Evolutionary conservation across 345 rosid species (phyloP), one percentile per base, ranked within the genome.

Genomic region (Odontarrhena argentea): DNA sequence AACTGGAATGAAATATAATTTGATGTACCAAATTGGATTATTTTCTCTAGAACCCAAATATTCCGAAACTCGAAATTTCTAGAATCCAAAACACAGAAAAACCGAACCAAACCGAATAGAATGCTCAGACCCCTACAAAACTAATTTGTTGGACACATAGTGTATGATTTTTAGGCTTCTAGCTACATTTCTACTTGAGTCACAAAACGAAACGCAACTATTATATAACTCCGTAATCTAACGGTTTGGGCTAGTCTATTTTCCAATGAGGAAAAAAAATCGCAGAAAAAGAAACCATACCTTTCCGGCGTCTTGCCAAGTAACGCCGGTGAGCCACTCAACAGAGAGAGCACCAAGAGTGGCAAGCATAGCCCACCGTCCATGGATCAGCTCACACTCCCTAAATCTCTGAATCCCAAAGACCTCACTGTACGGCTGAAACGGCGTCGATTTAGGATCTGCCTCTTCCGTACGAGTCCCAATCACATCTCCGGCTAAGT

Each of bases 301-400:
- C 87, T 87, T 86, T 40, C 92, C 85, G 1, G 86, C 88, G 44
- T 85, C 88, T 75, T 90, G 91, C 91, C 96, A 85, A 5, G 91
- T 68, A 50, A 89, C 74, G 7, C 89, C 91, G 1, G 92, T 83
- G 57, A 89, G 80, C 60, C 84, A 85, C 69, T 86, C 89, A 9
- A 89, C 89, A 4, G 85, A 78, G 9, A 86, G 11, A 51, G 91
- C 92, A 7, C 92, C 96, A n/a, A 86, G 88, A 22, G 85, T 84
- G 12, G 88, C 96, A 59, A 92, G 70, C 98, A 89, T 89, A 0
- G 93, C 96, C 98, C 96, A 89, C 53, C 91, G 75, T 10, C 91
- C 96, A 24, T 86, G 92, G 25, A 92, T 92, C 41, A 92, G 70
- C 80, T 92, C 96, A 36, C 96, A 89, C 80, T 92, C 98, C 60